Evolutionary conservation across 2,329 filamentous ascomycete genomes (phyloP), one percentile per base, ranked within the genome.

Genomic region (Lasiodiplodia theobromae): DNA sequence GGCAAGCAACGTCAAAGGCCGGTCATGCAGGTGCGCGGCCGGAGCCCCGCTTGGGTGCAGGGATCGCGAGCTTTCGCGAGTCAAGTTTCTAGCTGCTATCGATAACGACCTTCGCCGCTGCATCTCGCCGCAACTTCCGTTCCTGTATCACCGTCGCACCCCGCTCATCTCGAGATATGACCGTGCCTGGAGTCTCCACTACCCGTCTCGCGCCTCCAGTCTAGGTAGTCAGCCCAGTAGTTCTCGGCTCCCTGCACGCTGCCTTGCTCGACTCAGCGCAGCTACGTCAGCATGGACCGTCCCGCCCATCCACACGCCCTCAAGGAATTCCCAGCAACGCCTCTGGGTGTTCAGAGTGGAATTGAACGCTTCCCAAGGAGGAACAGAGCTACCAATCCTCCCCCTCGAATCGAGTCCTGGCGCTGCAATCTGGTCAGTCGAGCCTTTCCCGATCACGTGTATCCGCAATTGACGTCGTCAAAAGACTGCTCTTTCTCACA

Each of bases 401-500:
- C 63, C 16, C 74, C 75, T 28, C 60, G 58, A 14, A 72, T 81
- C 23, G 77, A 77, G 28, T 67, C 68, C 60, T 82, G 81, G 81
- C 75, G 82, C 58, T 82, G 80, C 71, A 81, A 83, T 63, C 73
- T 83, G 72, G 76, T 78, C 23, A 34, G 60, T 67, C 25, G 34
- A 31, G 23, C 21, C 25, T 10, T 12, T 65, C 47, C 31, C 62
- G 53, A 57, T 47, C 38, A 58, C 66, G 52, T 40, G 66, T 40
- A 21, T 47, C 6, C 31, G 38, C 44, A 65, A 44, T 37, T 53
- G 4, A 68, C 57, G 7, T 37, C n/a, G 18, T 23, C 44, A 12
- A 60, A 28, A 80, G 77, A 85, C 83, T 18, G 83, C 77, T 6
- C 75, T 85, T 14, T 85, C 83, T 18, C 79, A 81, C 62, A 71